Conservation (phyloP, 2,329 filamentous ascomycete species). For the Aspergillus pseudoviridinutans region DNA sequence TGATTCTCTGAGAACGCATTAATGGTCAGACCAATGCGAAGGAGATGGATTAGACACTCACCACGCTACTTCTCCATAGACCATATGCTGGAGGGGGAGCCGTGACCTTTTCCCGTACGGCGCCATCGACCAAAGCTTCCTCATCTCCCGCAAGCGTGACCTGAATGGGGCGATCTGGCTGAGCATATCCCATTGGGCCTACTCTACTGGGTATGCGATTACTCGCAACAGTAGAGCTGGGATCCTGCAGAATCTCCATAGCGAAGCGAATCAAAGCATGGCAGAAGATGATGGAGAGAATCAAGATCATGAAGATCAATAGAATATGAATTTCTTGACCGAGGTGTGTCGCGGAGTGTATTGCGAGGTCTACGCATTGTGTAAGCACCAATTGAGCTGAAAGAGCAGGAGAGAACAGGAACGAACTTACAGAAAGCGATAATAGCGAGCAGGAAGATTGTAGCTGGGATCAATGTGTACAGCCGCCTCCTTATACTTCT, state of each 20-base stretch:
- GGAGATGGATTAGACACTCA: constrained; percentile 45
- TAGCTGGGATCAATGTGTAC: constrained; percentile 62
- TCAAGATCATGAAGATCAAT: constrained; percentile 71
- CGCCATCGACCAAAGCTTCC: constrained; percentile 52
- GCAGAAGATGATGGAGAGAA: constrained; percentile 73
- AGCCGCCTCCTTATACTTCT: constrained; percentile 53
- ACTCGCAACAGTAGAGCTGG: constrained; percentile 28
- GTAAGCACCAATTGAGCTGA: constrained; percentile 4
- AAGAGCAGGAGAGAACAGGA: background rate
- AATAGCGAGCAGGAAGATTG: constrained; percentile 56
- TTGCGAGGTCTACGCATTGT: constrained; percentile 59
- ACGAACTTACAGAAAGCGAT: constrained; percentile 61
- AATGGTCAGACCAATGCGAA: background rate
- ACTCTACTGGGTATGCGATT: constrained; percentile 46
- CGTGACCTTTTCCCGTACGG: constrained; percentile 51
- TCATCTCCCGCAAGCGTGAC: constrained; percentile 73
- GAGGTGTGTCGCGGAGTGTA: constrained; percentile 62
- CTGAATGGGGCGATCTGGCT: constrained; percentile 69
- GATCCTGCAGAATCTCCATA: constrained; percentile 56
- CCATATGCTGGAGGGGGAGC: constrained; percentile 78
- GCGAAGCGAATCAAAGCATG: constrained; percentile 72
- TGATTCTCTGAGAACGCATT: constrained; percentile 55
- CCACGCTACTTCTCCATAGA: constrained; percentile 76
- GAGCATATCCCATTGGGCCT: constrained; percentile 61
- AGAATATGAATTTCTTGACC: constrained; percentile 73